Percentiles rank a stretch among this genome's conserved stretches.
These are phyloP conservation scores for Globisporangium solare DNA, from an alignment of 352 stramenopile species.

Conservation along the genomic window DNA sequence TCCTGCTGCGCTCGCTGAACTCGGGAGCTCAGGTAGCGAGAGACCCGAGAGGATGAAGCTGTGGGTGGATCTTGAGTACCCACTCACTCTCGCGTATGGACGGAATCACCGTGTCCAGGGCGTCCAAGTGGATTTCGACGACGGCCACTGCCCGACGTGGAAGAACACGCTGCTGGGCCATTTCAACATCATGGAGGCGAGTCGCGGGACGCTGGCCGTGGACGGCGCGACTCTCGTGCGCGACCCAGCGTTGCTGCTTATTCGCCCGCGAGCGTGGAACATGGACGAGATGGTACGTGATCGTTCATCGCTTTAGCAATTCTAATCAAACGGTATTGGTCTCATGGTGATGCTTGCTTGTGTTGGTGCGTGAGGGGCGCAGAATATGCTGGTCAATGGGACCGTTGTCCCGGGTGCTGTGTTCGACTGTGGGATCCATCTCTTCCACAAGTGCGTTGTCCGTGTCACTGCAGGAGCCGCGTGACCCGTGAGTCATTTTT, in stretches of 20 bases:
- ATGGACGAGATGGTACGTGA: slow-evolving; percentile 88
- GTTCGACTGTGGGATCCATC: slow-evolving; percentile 95
- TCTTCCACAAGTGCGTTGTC: slow-evolving; percentile 90
- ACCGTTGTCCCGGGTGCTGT: slow-evolving; percentile 82
- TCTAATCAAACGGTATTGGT: not conserved
- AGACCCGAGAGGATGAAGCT: slow-evolving; percentile 30
- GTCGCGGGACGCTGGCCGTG: slow-evolving; percentile 46
- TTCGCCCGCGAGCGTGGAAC: slow-evolving; percentile 93
- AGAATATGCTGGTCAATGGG: slow-evolving; percentile 90
- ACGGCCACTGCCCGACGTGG: slow-evolving; percentile 89
- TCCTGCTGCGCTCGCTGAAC: slow-evolving; percentile 93
- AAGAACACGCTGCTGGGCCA: slow-evolving; percentile 89
- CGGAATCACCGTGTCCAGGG: slow-evolving; percentile 26
- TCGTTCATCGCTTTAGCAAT: not conserved
- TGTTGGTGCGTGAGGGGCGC: not conserved
- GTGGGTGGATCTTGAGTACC: slow-evolving; percentile 55
- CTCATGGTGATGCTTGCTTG: not conserved
- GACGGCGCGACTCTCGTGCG: slow-evolving; percentile 20
- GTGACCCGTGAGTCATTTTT: not conserved
- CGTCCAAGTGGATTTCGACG: slow-evolving; percentile 77
- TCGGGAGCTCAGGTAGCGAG: slow-evolving; percentile 80
- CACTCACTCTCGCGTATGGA: slow-evolving; percentile 10
- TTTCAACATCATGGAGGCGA: slow-evolving; percentile 90
- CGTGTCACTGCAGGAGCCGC: not conserved
- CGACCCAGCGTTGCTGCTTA: slow-evolving; percentile 82